phyloP scores from a whole-genome alignment of 257 asterid species.

The Penstemon barbatus region DNA sequence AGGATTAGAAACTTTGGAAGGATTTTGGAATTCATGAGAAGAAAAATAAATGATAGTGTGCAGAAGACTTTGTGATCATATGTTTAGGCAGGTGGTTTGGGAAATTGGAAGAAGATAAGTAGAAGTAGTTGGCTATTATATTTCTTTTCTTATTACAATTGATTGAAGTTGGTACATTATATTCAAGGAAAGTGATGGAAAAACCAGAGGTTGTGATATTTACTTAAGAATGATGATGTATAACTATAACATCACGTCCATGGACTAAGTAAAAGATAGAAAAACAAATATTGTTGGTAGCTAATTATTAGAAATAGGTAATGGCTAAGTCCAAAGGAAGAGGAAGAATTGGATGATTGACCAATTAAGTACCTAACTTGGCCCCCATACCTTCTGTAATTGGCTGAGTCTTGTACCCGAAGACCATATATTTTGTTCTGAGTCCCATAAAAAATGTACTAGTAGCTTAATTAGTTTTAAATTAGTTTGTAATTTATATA shows the following conservation, averaged over 20 bases:
- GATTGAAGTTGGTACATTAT: constrained; percentile 21
- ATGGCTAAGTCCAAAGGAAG: not conserved
- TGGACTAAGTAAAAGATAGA: not conserved
- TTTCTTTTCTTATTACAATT: not conserved
- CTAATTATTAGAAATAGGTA: not conserved
- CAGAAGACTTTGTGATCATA: not conserved
- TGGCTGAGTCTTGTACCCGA: too few species aligned
- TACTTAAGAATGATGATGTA: constrained; percentile 15
- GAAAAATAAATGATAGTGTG: not conserved
- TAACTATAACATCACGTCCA: not conserved
- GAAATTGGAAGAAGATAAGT: constrained; percentile 18
- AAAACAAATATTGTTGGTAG: not conserved
- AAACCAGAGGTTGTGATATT: constrained; percentile 7
- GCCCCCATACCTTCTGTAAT: too few species aligned
- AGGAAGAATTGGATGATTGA: too few species aligned
- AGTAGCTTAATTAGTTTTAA: too few species aligned
- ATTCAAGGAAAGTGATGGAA: constrained; percentile 27
- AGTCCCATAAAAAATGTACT: too few species aligned
- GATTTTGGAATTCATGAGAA: constrained; percentile 43
- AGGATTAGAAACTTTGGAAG: constrained; percentile 29
- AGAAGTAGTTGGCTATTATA: constrained; percentile 23
- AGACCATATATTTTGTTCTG: too few species aligned
- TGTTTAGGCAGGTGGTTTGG: constrained; percentile 14
- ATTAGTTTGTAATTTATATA: too few species aligned
- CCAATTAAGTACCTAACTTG: too few species aligned